Base-by-base conservation (phyloP, 805 yeast genomes). In the Danielozyma ontarioensis region DNA sequence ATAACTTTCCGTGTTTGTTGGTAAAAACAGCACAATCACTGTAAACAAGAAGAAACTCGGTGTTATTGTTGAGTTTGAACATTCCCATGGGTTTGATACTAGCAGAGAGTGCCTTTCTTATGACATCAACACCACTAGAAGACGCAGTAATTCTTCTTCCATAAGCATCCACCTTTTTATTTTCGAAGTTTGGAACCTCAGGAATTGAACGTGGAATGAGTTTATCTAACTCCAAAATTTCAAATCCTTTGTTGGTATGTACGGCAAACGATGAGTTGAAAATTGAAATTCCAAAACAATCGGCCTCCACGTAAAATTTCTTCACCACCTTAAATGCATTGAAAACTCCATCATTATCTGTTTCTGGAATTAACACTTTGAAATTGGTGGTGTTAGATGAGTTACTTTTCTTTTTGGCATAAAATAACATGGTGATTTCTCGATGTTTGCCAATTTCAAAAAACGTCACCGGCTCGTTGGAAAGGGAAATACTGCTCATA, bases 401-500 rank as follows among this genome's bases (percentile, higher is more conserved):
- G 47, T 66, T 57, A 34, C 62, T 68, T 54, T 68, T 77, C 58
- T 62, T 68, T 48, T 73, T 76, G 57, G 78, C 74, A 54, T 68
- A 73, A 47, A 70, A 74, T 36, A 80, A 55, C 70, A 75, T 67
- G 27, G 66, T 74, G 41, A 76, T 67, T 54, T 76, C 78, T 37
- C 78, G 70, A 50, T 88, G 86, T 19, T 68, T 72, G 0, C 93
- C 96, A 39, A 83, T 62, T 30, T 72, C 73, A 57, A 84, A 88
- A 41, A 72, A 78, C 2, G 72, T 57, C 0, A 51, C 76, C 57
- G 53, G 59, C 31, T 77, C 76, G 42, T 70, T 64, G 11, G 77
- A 62, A 10, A 76, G 45, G 17, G 67, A 54, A 19, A 73, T 68
- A 12, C 81, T 73, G n/a, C 72, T 62, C 14, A 71, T 43, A 3